Evolutionary conservation across 2,329 filamentous ascomycete genomes (phyloP).

Genomic region (Penicillium fuscoglaucum): DNA sequence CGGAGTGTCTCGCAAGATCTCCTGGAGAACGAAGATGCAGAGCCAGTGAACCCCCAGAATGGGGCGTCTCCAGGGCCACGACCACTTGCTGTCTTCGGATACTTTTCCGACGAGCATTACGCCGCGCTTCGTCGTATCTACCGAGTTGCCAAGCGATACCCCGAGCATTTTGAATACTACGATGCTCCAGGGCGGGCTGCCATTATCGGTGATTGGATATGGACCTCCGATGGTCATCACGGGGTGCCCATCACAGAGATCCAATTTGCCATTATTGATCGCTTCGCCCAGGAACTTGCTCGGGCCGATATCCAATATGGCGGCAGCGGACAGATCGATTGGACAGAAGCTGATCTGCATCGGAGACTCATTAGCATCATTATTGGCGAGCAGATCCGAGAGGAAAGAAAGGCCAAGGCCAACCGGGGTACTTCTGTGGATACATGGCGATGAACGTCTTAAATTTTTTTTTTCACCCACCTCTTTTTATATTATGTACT

Average conservation of each 20-base stretch:
- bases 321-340: slow-evolving; percentile 41
- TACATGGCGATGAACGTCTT: slow-evolving; percentile 29
- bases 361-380: slow-evolving; percentile 49
- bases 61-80: slow-evolving; percentile 19
- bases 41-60: slow-evolving; percentile 11
- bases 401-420: slow-evolving; percentile 38
- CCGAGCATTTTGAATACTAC: slow-evolving; percentile 41
- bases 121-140: slow-evolving; percentile 41
- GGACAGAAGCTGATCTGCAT: slow-evolving; percentile 48
- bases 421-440: slow-evolving; percentile 26
- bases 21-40: slow-evolving; percentile 5
- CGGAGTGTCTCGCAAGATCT: slow-evolving; percentile 4
- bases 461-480: slow-evolving; percentile 11
- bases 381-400: slow-evolving; percentile 48
- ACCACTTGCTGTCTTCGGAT: slow-evolving; percentile 38
- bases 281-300: slow-evolving; percentile 41
- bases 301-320: slow-evolving; percentile 38
- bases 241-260: slow-evolving; percentile 44
- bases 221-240: slow-evolving; percentile 44
- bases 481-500: slow-evolving; percentile 11
- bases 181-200: slow-evolving; percentile 36
- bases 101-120: slow-evolving; percentile 47
- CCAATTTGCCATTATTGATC: slow-evolving; percentile 45
- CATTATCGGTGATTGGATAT: slow-evolving; percentile 46
- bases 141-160: slow-evolving; percentile 38